Percentiles rank a stretch among this genome's conserved stretches.
Conservation (phyloP, 176 grass and related monocot species). For the Hyparrhenia diplandra region DNA sequence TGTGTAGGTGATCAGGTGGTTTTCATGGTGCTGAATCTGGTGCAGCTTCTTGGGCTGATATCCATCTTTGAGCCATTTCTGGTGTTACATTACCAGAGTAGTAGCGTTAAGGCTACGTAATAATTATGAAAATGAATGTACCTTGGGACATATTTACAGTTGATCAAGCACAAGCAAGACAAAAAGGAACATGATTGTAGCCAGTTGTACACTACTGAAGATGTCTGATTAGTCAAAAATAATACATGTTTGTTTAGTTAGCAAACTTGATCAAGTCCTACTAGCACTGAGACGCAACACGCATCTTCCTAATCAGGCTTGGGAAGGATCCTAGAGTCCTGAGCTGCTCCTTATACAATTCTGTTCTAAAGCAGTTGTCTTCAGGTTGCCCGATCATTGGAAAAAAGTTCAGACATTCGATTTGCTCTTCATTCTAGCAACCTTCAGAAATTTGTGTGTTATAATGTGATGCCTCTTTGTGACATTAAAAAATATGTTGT, state of each 20-base stretch:
- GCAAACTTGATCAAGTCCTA: neutral
- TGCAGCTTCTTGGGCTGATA: slow-evolving; percentile 36
- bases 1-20: slow-evolving; percentile 42
- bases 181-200: neutral
- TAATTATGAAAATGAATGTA: neutral
- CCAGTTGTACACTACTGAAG: neutral
- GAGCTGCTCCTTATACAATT: neutral
- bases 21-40: slow-evolving; percentile 34
- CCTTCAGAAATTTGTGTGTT: neutral
- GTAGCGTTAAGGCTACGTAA: neutral
- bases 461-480: too few species aligned
- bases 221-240: neutral
- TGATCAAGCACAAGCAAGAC: neutral
- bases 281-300: neutral
- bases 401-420: too few species aligned
- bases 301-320: neutral
- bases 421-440: neutral
- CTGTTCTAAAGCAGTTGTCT: neutral
- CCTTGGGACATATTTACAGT: too few species aligned
- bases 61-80: slow-evolving; percentile 39
- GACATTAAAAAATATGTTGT: too few species aligned
- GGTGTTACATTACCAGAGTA: slow-evolving; percentile 8
- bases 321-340: neutral
- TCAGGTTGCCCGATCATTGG: neutral
- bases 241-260: neutral